Conservation (phyloP, 345 rosid genomes). For the Boechera retrofracta region DNA sequence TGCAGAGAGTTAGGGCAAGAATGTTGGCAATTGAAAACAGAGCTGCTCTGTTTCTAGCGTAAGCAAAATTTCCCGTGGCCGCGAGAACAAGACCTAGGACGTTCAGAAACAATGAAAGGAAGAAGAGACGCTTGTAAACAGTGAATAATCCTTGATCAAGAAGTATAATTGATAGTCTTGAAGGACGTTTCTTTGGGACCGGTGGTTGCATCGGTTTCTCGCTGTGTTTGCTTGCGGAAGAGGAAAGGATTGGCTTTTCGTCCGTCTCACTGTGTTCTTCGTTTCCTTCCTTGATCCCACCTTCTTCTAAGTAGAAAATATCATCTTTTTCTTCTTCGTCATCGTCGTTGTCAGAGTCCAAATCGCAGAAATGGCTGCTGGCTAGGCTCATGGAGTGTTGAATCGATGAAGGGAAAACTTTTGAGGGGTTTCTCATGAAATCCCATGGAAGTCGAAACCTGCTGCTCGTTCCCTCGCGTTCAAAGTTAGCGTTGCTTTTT, state of each 20-base stretch:
- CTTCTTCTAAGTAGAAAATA: constrained; percentile 52
- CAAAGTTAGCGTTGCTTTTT: constrained; percentile 36
- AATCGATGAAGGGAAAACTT: constrained; percentile 51
- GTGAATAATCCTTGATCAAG: constrained; percentile 86
- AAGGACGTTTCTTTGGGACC: constrained; percentile 51
- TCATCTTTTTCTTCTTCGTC: constrained; percentile 41
- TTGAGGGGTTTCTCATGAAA: constrained; percentile 46
- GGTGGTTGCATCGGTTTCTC: constrained; percentile 51
- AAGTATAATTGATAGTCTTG: constrained; percentile 70
- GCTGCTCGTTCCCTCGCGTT: constrained; percentile 28
- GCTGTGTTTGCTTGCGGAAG: constrained; percentile 43
- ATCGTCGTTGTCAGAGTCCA: constrained; percentile 48
- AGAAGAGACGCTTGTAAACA: constrained; percentile 76
- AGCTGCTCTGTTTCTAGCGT: constrained; percentile 68
- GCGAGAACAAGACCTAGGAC: constrained; percentile 61
- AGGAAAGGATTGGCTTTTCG: constrained; percentile 39
- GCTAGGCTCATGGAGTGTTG: constrained; percentile 54
- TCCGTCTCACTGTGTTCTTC: constrained; percentile 31
- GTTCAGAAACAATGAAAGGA: constrained; percentile 55
- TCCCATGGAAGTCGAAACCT: constrained; percentile 52
- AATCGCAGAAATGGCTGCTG: constrained; percentile 81
- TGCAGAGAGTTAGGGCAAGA: constrained; percentile 66
- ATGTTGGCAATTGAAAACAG: constrained; percentile 76
- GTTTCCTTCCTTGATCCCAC: constrained; percentile 39
- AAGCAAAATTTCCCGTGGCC: constrained; percentile 60